Conservation (phyloP, 495 filamentous ascomycete species). For the Hypoxylon cercidicola region DNA sequence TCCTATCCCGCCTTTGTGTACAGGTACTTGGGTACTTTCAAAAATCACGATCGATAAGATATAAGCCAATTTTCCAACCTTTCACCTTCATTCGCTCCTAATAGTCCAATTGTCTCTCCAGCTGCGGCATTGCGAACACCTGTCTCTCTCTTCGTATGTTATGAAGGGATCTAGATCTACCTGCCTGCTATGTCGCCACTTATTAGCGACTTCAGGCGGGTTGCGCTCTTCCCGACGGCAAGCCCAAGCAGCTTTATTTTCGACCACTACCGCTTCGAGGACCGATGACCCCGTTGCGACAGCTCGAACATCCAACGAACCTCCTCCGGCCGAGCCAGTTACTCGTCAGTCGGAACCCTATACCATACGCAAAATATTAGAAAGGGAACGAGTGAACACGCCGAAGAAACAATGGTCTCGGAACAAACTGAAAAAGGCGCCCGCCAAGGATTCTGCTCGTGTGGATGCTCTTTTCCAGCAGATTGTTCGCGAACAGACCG, state of each 20-base stretch:
- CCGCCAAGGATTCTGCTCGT: slow-evolving; percentile 11
- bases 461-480: slow-evolving; percentile 41
- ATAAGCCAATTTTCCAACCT: neutral
- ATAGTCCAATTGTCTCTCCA: neutral
- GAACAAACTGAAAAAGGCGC: neutral
- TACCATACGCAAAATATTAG: slow-evolving; percentile 1
- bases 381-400: neutral
- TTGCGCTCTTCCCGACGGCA: slow-evolving; percentile 57
- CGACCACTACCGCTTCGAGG: slow-evolving; percentile 13
- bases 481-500: slow-evolving; percentile 36
- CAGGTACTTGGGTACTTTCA: no score
- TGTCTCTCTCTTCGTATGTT: slow-evolving; percentile 14
- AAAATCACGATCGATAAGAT: no score
- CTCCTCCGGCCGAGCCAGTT: neutral
- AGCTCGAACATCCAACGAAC: neutral
- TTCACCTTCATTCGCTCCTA: neutral
- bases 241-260: slow-evolving; percentile 42
- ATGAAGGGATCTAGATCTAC: slow-evolving; percentile 39
- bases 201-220: slow-evolving; percentile 36
- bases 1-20: no score
- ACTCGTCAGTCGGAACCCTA: neutral
- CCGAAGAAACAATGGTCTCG: slow-evolving; percentile 8
- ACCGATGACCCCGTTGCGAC: slow-evolving; percentile 11
- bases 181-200: slow-evolving; percentile 44
- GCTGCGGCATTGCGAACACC: neutral